These are phyloP conservation scores for Geotrichum cucujoidarum DNA, from an alignment of 1,139 yeast genomes.

Conservation along the genomic window DNA sequence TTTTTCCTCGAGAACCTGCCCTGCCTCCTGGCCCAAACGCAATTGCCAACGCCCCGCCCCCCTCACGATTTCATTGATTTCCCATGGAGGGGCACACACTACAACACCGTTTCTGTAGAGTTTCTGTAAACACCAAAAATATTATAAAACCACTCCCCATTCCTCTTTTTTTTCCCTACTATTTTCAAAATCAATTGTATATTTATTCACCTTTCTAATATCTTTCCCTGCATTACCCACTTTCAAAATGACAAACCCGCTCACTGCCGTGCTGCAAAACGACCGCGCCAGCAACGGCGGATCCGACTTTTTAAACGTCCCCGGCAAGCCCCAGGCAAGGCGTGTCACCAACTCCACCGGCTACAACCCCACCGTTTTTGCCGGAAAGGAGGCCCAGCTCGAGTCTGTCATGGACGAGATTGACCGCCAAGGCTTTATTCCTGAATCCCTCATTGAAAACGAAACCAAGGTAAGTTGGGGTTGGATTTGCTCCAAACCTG, in stretches of 20 bases:
- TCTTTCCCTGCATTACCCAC: neutral
- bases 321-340: conserved; percentile 11
- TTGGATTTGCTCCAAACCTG: neutral
- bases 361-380: conserved; percentile 69
- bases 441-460: conserved; percentile 75
- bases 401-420: conserved; percentile 77
- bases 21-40: no score
- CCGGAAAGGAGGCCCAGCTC: conserved; percentile 76
- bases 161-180: neutral
- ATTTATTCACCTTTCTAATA: neutral
- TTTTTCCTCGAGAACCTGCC: no score
- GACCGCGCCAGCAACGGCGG: neutral
- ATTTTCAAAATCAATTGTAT: neutral
- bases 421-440: conserved; percentile 83
- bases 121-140: neutral
- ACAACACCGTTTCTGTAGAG: neutral
- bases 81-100: neutral
- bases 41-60: no score
- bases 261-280: neutral
- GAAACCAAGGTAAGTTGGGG: conserved; percentile 52
- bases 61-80: no score
- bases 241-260: neutral
- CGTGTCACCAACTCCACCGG: conserved; percentile 38
- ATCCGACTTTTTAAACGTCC: conserved; percentile 5
- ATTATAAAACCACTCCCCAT: neutral